Evolutionary conservation across 2,329 filamentous ascomycete species (phyloP), one percentile per base, ranked within the genome.

Genomic region (Cladosporium sp.): DNA sequence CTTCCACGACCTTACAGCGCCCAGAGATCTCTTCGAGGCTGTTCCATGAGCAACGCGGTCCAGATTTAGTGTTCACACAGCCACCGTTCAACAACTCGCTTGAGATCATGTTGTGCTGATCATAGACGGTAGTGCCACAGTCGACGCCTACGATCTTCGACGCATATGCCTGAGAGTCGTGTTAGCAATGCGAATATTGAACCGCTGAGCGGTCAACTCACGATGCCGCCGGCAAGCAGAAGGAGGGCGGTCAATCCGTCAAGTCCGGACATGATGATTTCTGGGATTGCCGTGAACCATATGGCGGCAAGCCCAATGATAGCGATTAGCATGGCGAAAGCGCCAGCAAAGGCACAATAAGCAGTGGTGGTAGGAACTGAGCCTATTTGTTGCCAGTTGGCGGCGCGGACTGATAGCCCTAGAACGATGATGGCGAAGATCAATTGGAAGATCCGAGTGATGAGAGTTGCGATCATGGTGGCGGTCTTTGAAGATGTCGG

Each of bases 381-480:
- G 36, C 68, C 69, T 57, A 66, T 54, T 24, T 21, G n/a, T 61
- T 75, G 73, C 67, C 68, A 69, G 59, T 71, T 65, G 54, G 71
- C 65, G 1, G 73, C 70, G 28, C 28, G 59, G 63, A 74, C 70
- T 8, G 73, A 73, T 38, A 75, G 67, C 24, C 68, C 72, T 51
- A 75, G 71, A 32, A 74, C 72, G 44, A 73, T 65, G 61, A 68
- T 71, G 58, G 68, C 69, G 68, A 72, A 73, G 62, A 74, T 41
- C 44, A 74, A 26, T 61, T 73, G 72, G 49, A 68, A 49, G 32
- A 59, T 44, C 41, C 69, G 70, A 21, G 60, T 57, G 61, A 67
- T 44, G n/a, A 69, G 54, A 41, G 64, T 65, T 58, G 62, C 64
- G 41, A 71, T 65, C 66, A 67, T 67, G 18, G 55, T 67, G 49